These are phyloP conservation scores for Pythium utonaiense DNA, from an alignment of 352 stramenopile genomes.

Conservation along the genomic window DNA sequence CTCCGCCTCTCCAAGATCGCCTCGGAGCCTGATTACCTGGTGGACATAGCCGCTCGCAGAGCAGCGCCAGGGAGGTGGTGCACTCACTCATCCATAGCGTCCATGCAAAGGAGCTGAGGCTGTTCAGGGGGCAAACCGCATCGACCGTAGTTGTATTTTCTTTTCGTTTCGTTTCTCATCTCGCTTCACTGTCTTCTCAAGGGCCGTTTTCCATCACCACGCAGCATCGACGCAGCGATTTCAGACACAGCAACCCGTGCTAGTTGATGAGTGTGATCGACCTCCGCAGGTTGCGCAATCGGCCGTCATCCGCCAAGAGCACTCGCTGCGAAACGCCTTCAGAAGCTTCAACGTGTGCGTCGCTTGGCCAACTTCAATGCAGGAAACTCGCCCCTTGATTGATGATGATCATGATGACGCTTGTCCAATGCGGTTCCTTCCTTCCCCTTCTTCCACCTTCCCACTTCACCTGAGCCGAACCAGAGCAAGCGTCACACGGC, in stretches of 20 bases:
- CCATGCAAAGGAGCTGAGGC: background rate
- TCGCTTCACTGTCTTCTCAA: background rate
- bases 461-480: background rate
- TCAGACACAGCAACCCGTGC: too few species aligned
- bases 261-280: background rate
- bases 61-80: background rate
- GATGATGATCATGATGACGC: background rate
- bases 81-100: slow-evolving; percentile 1
- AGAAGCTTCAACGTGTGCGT: background rate
- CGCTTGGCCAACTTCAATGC: background rate
- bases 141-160: background rate
- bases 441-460: background rate
- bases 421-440: background rate
- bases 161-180: background rate
- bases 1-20: background rate
- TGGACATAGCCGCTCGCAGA: background rate
- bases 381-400: background rate
- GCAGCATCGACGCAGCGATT: background rate
- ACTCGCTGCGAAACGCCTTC: background rate
- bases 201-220: background rate
- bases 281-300: slow-evolving; percentile 1
- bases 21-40: background rate
- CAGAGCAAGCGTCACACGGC: too few species aligned
- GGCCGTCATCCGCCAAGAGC: background rate
- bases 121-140: background rate